Base-by-base conservation (phyloP, 176 grass and related monocot species). In the Tillandsia fasciculata region DNA sequence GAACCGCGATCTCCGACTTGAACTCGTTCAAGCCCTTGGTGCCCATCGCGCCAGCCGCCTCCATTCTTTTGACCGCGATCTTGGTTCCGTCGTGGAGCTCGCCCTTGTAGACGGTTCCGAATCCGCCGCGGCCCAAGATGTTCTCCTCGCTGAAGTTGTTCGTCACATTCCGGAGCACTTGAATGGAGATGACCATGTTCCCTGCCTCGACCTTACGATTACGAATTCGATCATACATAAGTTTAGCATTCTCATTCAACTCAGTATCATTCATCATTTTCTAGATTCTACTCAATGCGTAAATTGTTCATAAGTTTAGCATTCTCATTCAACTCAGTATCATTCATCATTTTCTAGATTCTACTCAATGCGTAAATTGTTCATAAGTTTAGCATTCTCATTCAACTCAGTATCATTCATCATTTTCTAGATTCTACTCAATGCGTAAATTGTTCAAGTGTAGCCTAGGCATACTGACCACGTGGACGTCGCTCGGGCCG, bases 101-200 rank as follows among this genome's bases (percentile, higher is more conserved):
- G 12, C 92, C 92, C 77, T 91, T 96, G 73, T 96, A 96, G 47
- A 91, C 92, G 11, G 83, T 89, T 51, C 92, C 92, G 24, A 96
- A 96, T 0, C 92, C 92, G 65, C 92, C 92, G 22, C 88, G 83
- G 23, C 92, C 92, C 29, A 96, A 75, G 49, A 96, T 79, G 59
- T 96, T 96, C 11, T 91, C 83, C 77, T 87, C 76, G n/a, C 88
- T 91, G 72, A 96, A 96, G 67, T 96, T 91, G 66, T 96, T 96
- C 49, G 92, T 96, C 49, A 96, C 92, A 76, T 87, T 96, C 27
- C 92, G 77, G 26, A 96, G 92, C 51, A 96, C 92, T 68, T 96
- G 92, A 53, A 96, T 91, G 0, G 92, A 96, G 78, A 96, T 96
- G 12, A 96, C 92, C 88, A 96, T 96, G 78, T 91, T 96, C 76